These are phyloP conservation scores for Phytophthora europaea DNA, from an alignment of 352 stramenopile species.

Conservation along the genomic window DNA sequence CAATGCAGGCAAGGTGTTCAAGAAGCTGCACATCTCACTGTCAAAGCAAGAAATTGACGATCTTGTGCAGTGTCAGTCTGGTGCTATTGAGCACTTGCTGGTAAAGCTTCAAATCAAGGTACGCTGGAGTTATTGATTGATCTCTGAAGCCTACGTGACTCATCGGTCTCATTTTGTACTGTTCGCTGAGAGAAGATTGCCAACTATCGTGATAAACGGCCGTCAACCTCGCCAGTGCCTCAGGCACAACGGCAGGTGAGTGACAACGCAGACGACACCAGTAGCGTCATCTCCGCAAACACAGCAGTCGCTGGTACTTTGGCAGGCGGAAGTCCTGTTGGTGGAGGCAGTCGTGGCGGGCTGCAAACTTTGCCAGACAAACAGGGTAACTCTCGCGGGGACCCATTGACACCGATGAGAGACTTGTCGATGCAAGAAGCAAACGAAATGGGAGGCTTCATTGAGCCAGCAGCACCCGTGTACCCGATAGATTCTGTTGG, in stretches of 20 bases:
- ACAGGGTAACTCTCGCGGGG: slow-evolving; percentile 48
- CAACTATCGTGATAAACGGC: slow-evolving; percentile 73
- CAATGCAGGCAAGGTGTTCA: slow-evolving; percentile 82
- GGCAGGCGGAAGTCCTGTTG: slow-evolving; percentile 20
- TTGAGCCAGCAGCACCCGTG: slow-evolving; percentile 30
- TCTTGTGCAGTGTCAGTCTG: slow-evolving; percentile 89
- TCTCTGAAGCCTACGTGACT: not conserved
- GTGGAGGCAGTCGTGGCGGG: slow-evolving; percentile 15
- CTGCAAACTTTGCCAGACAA: slow-evolving; percentile 42
- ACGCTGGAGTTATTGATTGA: not conserved
- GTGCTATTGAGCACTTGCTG: slow-evolving; percentile 93
- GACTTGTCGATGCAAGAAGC: slow-evolving; percentile 44
- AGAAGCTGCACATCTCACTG: slow-evolving; percentile 85
- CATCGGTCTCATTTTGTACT: slow-evolving; percentile 9
- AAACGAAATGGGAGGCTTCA: slow-evolving; percentile 9
- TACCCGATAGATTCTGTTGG: slow-evolving; percentile 38
- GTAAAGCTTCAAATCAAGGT: slow-evolving; percentile 93
- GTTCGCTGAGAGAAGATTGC: slow-evolving; percentile 63
- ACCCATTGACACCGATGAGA: slow-evolving; percentile 41
- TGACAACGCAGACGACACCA: slow-evolving; percentile 55
- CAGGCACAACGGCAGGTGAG: slow-evolving; percentile 24
- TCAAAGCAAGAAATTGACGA: slow-evolving; percentile 93
- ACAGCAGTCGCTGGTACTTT: slow-evolving; percentile 35
- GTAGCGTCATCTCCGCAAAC: slow-evolving; percentile 36
- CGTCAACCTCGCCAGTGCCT: slow-evolving; percentile 39